Base-by-base conservation (phyloP, 768 basidiomycete species). In the Sarcodon sp. region DNA sequence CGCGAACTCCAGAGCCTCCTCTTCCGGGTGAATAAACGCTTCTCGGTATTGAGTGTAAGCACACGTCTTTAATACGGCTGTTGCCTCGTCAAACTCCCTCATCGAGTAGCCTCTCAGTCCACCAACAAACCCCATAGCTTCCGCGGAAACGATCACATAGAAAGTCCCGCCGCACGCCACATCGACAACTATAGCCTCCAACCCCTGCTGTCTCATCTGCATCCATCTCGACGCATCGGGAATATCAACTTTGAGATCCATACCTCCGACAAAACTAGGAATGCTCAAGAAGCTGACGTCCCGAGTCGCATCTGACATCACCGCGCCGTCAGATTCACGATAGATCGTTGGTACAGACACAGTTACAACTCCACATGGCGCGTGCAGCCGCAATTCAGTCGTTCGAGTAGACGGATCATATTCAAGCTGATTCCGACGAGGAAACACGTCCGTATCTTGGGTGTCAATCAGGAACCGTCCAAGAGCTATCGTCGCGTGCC, bases 401-500 rank as follows among this genome's bases (percentile, higher is more conserved):
- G 55, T 52, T 3, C 56, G 50, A 18, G 50, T 52, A 45, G 44
- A 51, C 15, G 43, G 47, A 47, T 60, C 57, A 50, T 56, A 50
- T 15, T n/a, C 15, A 9, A 66, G 53, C 13, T 49, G 33, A 16
- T 54, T 44, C 18, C 67, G 59, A 16, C 50, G 47, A 39, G 66
- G 66, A 43, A 67, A 68, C 12, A 66, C 41, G 5, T 37, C 38
- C 8, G 51, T 43, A 48, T 65, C 63, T n/a, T 61, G 56, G 7
- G 66, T 68, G 48, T 69, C 67, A 33, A 69, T 54, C 4, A 69
- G 55, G 47, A 69, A 66, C 8, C 67, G 63, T 3, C 67, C 67
- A 0, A 69, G 63, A 15, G 67, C 66, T 34, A 69, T 63, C 4
- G 66, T 67, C 7, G 66, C 67, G 46, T 69, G 67, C 0, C 67